These are phyloP conservation scores for Parachlorella kessleri DNA, from an alignment of 139 green algal genomes.

Conservation along the genomic window DNA sequence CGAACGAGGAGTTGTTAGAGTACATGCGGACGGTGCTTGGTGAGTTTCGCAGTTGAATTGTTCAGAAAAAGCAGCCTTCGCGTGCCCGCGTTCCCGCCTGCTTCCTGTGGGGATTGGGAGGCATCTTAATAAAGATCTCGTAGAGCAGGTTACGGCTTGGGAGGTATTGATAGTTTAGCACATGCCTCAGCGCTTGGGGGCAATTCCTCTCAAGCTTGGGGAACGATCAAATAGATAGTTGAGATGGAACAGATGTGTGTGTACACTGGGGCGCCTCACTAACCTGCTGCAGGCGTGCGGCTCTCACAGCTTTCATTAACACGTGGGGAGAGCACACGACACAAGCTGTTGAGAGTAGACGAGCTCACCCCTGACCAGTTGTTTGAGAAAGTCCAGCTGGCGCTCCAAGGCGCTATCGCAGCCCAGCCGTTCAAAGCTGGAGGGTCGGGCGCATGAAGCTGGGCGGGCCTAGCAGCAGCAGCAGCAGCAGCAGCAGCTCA, in stretches of 20 bases:
- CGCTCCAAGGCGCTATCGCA: too few species aligned
- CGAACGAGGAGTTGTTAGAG: slow-evolving; percentile 59
- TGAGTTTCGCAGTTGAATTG: neutral
- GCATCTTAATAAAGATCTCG: neutral
- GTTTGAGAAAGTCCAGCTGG: slow-evolving; percentile 19
- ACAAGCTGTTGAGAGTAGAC: slow-evolving; percentile 50
- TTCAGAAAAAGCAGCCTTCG: too few species aligned
- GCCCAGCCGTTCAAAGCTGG: too few species aligned
- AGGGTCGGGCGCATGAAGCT: too few species aligned
- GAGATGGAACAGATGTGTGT: neutral
- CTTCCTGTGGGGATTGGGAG: too few species aligned
- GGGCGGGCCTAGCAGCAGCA: too few species aligned
- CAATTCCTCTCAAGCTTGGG: neutral
- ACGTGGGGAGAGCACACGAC: slow-evolving; percentile 44
- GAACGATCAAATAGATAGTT: neutral
- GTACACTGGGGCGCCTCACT: neutral
- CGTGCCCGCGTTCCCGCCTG: too few species aligned
- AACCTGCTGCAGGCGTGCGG: slow-evolving; percentile 37
- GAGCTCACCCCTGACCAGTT: slow-evolving; percentile 31
- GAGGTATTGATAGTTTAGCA: neutral
- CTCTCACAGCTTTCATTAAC: slow-evolving; percentile 53
- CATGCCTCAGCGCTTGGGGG: too few species aligned
- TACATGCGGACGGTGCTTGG: slow-evolving; percentile 50
- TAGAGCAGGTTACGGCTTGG: neutral
- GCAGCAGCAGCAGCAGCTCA: too few species aligned